Evolutionary conservation across 345 rosid genomes (phyloP).

Genomic region (Bruguiera gymnorhiza): DNA sequence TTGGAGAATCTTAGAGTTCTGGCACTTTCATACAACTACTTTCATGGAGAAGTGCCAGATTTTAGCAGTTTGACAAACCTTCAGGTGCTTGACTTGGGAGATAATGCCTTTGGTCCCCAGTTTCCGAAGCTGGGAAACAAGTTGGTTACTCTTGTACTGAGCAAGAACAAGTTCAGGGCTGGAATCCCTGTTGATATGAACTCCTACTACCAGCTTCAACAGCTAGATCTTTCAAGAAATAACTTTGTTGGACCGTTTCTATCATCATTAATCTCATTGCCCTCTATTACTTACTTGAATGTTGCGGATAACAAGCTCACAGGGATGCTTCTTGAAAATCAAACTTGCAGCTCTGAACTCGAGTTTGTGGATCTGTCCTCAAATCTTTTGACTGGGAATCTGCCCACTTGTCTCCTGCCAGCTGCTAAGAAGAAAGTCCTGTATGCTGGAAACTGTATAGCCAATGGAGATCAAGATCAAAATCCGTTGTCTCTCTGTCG

Average conservation of each 20-base stretch:
- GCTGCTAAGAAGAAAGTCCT: constrained; percentile 43
- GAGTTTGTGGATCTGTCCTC: constrained; percentile 69
- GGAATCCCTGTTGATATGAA: constrained; percentile 53
- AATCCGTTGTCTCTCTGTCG: constrained; percentile 65
- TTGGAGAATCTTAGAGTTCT: constrained; percentile 79
- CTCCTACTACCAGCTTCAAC: constrained; percentile 69
- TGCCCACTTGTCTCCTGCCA: constrained; percentile 62
- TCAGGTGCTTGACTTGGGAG: constrained; percentile 83
- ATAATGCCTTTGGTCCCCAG: constrained; percentile 68
- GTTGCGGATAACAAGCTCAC: constrained; percentile 81
- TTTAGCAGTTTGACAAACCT: constrained; percentile 66
- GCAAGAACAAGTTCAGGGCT: constrained; percentile 83
- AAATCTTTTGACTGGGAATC: constrained; percentile 71
- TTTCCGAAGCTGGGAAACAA: constrained; percentile 73
- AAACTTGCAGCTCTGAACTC: constrained; percentile 63
- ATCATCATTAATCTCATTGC: constrained; percentile 56
- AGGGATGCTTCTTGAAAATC: constrained; percentile 64
- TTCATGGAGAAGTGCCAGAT: constrained; percentile 69
- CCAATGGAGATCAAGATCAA: constrained; percentile 44
- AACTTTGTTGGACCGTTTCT: constrained; percentile 82
- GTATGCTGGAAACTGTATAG: constrained; percentile 68
- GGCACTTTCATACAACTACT: constrained; percentile 66
- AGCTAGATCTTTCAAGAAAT: constrained; percentile 75
- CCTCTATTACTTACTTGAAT: constrained; percentile 56
- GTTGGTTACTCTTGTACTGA: constrained; percentile 62